Evolutionary conservation across 2,329 filamentous ascomycete species (phyloP), one percentile per base, ranked within the genome.

Genomic region (Alternaria ethzedia): DNA sequence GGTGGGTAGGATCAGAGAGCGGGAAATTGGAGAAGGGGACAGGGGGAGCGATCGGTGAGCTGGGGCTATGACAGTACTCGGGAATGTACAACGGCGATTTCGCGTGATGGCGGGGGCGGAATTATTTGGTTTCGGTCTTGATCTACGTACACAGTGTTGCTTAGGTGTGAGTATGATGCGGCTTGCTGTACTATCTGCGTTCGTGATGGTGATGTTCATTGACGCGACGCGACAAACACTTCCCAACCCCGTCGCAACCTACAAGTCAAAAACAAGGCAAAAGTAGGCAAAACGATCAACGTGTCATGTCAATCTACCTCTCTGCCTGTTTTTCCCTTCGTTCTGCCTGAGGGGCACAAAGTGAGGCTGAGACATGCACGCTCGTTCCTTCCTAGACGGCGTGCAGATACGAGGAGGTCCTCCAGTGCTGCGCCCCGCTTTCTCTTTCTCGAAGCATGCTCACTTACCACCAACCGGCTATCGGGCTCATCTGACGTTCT

Each of bases 361-460:
- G 57, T 54, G 57, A 59, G 41, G 49, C 57, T 59, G 47, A 54
- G 57, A 54, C 26, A 20, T 49, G 26, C 30, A 25, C 28, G 25
- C 23, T 51, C 7, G 28, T 30, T 32, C 44, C 28, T 46, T 28
- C 47, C 28, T 45, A n/a, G 54, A 57, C 51, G 6, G 45, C 45
- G 25, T 57, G 55, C 55, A 57, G 55, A 50, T 50, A 50, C 55
- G 45, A 50, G 21, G 43, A 49, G 30, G 44, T 57, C 45, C 45
- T 57, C 7, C 55, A n/a, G 8, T 49, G 55, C 55, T 57, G 44
- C 55, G 45, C 44, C 54, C 52, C 45, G 13, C 51, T 41, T 17
- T 4, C 30, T 26, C 28, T 49, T 23, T 23, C 43, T 28, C 54
- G 43, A 57, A 45, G 25, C 21, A 45, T 7, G 52, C 23, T 25